Evolutionary conservation across 2,329 filamentous ascomycete genomes (phyloP).

Genomic region (Diaporthe sp.): DNA sequence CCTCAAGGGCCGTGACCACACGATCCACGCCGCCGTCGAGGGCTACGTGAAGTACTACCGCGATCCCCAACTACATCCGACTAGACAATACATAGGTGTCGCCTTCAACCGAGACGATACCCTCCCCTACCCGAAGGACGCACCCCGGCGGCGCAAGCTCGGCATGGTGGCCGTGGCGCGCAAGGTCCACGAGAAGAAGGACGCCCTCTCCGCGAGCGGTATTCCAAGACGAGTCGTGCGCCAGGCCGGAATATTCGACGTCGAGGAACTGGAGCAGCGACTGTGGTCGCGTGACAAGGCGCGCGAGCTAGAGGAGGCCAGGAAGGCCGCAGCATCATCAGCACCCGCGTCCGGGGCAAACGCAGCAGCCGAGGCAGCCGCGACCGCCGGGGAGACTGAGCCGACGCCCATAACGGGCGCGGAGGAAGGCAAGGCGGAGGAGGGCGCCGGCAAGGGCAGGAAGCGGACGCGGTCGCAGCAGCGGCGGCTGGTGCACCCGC

Average conservation of each 20-base stretch:
- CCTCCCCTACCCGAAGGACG: slow-evolving; percentile 82
- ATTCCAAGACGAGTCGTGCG: slow-evolving; percentile 51
- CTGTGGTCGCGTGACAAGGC: slow-evolving; percentile 43
- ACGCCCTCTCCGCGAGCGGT: slow-evolving; percentile 52
- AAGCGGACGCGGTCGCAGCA: slow-evolving; percentile 35
- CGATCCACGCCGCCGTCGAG: slow-evolving; percentile 85
- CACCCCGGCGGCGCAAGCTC: slow-evolving; percentile 80
- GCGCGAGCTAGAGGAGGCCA: slow-evolving; percentile 39
- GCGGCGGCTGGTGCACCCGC: slow-evolving; percentile 31
- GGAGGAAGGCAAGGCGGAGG: slow-evolving; percentile 6
- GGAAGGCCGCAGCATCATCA: slow-evolving; percentile 32
- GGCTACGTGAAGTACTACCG: slow-evolving; percentile 98
- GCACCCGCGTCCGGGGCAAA: slow-evolving; percentile 11
- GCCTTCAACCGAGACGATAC: slow-evolving; percentile 85
- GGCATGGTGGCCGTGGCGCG: slow-evolving; percentile 74
- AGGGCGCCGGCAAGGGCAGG: slow-evolving; percentile 9
- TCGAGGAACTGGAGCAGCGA: slow-evolving; percentile 30
- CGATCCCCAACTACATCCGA: slow-evolving; percentile 85
- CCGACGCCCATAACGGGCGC: slow-evolving; percentile 12
- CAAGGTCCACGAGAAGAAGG: slow-evolving; percentile 45
- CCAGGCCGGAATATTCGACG: slow-evolving; percentile 42
- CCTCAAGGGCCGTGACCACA: slow-evolving; percentile 95
- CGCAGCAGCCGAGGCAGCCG: slow-evolving; percentile 20
- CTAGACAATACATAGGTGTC: slow-evolving; percentile 94
- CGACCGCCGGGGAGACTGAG: slow-evolving; percentile 7